Evolutionary conservation across 768 basidiomycete species (phyloP).

Genomic region (Paxillus rubicundulus): DNA sequence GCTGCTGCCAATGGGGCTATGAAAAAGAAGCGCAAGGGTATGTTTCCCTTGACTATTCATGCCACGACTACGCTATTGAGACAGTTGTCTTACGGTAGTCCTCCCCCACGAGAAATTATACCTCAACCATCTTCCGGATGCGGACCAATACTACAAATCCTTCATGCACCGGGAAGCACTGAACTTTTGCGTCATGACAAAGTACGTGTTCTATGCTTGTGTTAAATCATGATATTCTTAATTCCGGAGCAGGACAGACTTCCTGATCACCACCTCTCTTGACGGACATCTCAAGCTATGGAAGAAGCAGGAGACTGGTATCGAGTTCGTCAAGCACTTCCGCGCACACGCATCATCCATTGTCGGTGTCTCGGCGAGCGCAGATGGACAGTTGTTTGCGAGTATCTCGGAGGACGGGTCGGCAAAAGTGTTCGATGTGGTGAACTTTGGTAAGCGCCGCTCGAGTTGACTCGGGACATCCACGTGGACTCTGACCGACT

Average conservation of each 20-base stretch:
- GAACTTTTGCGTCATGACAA: slow-evolving; percentile 86
- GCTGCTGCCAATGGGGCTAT: slow-evolving; percentile 34
- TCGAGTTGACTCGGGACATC: neutral
- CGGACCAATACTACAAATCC: slow-evolving; percentile 94
- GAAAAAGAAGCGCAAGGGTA: slow-evolving; percentile 87
- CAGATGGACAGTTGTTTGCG: slow-evolving; percentile 90
- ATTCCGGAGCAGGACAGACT: slow-evolving; percentile 68
- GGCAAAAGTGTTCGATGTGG: slow-evolving; percentile 94
- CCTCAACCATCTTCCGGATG: slow-evolving; percentile 86
- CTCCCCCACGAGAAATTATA: slow-evolving; percentile 92
- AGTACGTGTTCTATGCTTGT: slow-evolving; percentile 44
- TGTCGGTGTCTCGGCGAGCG: slow-evolving; percentile 77
- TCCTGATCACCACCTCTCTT: slow-evolving; percentile 89
- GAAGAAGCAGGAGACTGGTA: slow-evolving; percentile 95
- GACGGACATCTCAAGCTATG: slow-evolving; percentile 98
- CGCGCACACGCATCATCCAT: slow-evolving; percentile 86
- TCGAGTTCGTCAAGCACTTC: slow-evolving; percentile 99
- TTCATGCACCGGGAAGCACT: slow-evolving; percentile 97
- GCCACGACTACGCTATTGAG: neutral
- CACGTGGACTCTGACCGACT: neutral
- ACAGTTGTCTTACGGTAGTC: slow-evolving; percentile 48
- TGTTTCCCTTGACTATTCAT: slow-evolving; percentile 20
- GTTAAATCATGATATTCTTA: slow-evolving; percentile 6
- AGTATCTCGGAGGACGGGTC: slow-evolving; percentile 89
- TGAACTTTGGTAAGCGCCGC: slow-evolving; percentile 85